These are phyloP conservation scores for Edaphochlamys debaryana DNA, from an alignment of 139 green algal genomes.

Conservation along the genomic window DNA sequence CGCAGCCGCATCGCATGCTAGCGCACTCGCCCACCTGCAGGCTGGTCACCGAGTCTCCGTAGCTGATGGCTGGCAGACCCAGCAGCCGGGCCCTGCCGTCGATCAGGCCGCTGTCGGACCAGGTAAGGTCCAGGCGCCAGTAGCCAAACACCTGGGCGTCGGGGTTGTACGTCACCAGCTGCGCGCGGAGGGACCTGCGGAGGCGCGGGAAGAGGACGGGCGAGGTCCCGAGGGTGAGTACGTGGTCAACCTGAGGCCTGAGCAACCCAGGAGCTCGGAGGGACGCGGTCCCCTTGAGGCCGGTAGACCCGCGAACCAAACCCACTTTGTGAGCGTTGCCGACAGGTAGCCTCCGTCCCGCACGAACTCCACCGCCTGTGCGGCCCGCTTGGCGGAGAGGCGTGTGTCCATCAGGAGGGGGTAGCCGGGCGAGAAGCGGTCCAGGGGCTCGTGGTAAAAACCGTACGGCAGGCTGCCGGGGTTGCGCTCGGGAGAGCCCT, in stretches of 20 bases:
- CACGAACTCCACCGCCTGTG: constrained; percentile 38
- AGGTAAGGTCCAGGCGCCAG: constrained; percentile 30
- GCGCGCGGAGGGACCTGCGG: constrained; percentile 4
- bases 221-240: background rate
- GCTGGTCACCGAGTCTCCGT: background rate
- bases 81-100: background rate
- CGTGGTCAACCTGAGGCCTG: no score
- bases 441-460: constrained; percentile 43
- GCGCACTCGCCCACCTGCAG: background rate
- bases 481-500: constrained; percentile 11
- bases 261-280: no score
- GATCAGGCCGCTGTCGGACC: constrained; percentile 43
- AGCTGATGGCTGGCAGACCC: constrained; percentile 47
- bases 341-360: constrained; percentile 44
- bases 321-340: background rate
- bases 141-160: constrained; percentile 38
- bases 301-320: no score
- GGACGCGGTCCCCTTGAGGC: no score
- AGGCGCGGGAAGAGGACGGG: no score
- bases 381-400: constrained; percentile 11
- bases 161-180: constrained; percentile 45
- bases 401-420: constrained; percentile 42
- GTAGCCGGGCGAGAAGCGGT: constrained; percentile 31
- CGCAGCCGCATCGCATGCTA: no score
- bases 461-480: background rate